Evolutionary conservation across 2,329 filamentous ascomycete species (phyloP), one percentile per base, ranked within the genome.

Genomic region (Sporothrix pallida): DNA sequence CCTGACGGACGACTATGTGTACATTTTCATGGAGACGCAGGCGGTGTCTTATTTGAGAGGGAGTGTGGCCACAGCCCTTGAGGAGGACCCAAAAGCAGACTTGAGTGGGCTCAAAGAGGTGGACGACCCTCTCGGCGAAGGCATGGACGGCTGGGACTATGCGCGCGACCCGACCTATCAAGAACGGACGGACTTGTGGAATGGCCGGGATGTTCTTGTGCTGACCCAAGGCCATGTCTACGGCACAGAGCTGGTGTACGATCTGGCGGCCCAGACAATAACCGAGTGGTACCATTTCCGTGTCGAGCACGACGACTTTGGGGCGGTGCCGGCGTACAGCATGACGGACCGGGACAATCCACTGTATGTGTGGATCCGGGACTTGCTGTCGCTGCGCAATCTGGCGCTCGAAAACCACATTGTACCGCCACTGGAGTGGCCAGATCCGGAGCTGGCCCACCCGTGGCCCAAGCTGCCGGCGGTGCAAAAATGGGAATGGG

Each of bases 11-110:
- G 26, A 37, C 56, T 62, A 37, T 31, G 37, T 23, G 56, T 37
- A 62, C 26, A 62, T 62, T n/a, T 37, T 37, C 23, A 62, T 62
- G 56, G 56, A 62, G 56, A 62, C 56, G 12, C 26, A 37, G 13
- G 56, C 13, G 2, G 37, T 62, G 10, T 62, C 56, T 4, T 56
- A 37, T 15, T 23, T 62, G 26, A 6, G 56, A 17, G 26, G 10
- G 12, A 6, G 31, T 8, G 58, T 62, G 1, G 58, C 58, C 13
- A 12, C 2, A 10, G 17, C 31, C 7, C 8, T 44, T 15, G 31
- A 37, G 42, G 15, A 37, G 31, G 17, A 62, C 1, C 23, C 56
- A 3, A 7, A 4, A 31, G 3, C 23, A 31, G 56, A 31, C 17
- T 9, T 54, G n/a, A 54, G 52, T 23, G 2, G 15, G 2, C 23